A percentile compares a stretch with the other conserved stretches of the same genome.
Conservation (phyloP, 2,329 filamentous ascomycete species). For the Plenodomus lindquistii region DNA sequence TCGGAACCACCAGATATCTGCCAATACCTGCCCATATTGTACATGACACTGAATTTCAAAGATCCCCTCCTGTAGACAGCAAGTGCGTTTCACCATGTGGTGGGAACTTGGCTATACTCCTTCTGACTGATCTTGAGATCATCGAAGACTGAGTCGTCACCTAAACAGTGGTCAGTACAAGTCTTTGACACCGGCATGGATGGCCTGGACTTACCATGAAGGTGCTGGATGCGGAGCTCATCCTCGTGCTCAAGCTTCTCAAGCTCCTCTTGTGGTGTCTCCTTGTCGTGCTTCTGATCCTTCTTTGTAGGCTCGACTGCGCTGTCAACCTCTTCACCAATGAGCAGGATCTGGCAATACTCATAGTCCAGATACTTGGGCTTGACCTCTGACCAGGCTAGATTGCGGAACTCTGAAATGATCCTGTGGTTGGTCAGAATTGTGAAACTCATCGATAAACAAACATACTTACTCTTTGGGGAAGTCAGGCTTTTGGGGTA, state of each 20-base stretch:
- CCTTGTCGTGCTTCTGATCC: constrained; percentile 59
- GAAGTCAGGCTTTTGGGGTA: constrained; percentile 70
- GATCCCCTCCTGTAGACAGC: neutral
- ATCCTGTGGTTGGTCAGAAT: constrained; percentile 53
- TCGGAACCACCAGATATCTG: neutral
- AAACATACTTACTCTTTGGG: constrained; percentile 63
- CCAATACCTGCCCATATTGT: neutral
- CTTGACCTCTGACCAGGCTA: constrained; percentile 74
- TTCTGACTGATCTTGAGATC: constrained; percentile 64
- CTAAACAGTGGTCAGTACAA: constrained; percentile 37
- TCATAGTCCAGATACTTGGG: constrained; percentile 75
- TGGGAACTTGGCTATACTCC: constrained; percentile 56
- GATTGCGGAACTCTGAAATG: constrained; percentile 69
- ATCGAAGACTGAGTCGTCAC: constrained; percentile 63
- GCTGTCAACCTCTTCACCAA: constrained; percentile 68
- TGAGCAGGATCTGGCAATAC: constrained; percentile 76
- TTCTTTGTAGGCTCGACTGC: constrained; percentile 62
- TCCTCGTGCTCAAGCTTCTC: constrained; percentile 78
- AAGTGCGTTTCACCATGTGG: constrained; percentile 32
- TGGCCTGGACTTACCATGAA: constrained; percentile 52
- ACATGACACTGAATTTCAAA: neutral
- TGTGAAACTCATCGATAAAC: neutral
- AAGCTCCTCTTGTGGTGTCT: constrained; percentile 70
- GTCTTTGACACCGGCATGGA: neutral
- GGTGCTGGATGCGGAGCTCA: constrained; percentile 64